Evolutionary conservation across 768 basidiomycete species (phyloP), one percentile per base, ranked within the genome.

Genomic region (Psilocybe subaeruginosa): DNA sequence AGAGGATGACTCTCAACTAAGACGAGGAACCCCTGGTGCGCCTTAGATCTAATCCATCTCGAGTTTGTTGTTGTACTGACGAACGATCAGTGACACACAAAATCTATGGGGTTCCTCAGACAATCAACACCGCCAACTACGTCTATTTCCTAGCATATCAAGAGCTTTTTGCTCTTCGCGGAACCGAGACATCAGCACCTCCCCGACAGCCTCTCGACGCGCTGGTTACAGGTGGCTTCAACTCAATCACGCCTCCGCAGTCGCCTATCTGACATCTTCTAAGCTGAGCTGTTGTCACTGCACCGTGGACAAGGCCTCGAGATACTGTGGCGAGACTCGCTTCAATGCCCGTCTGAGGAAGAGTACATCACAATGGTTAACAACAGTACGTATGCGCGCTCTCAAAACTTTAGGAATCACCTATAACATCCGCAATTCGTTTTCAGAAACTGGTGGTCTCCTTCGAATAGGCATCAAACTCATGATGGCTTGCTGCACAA

Each of bases 301-400:
- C 97, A 98, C 74, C 89, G 97, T 1, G 97, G 97, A 0, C 97
- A 99, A 72, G 97, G 97, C 0, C 82, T 97, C 8, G 97, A 99
- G 69, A 82, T 99, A 5, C 85, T 96, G 41, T 99, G 96, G 96
- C 81, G 97, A 56, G 97, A 99, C 69, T 90, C 89, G 4, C 74
- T 99, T 17, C 86, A 82, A 45, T 98, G 97, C 70, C 97, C 97
- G 4, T 92, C 91, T 0, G 97, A 99, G 72, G 91, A 95, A 62
- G 93, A 99, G 68, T 99, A 99, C 69, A 82, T 99, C 39, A 75
- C 82, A 3, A 99, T 99, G 97, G 97, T 99, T 33, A 94, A 95
- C 73, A 92, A 96, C 69, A 99, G 97, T 97, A 69, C 64, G 75
- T 70, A 52, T 5, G n/a, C 27, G 16, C 27, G 31, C 23, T 17